A percentile compares a stretch with the other conserved stretches of the same genome.
Evolutionary conservation across 768 basidiomycete genomes (phyloP).

Genomic region (Leccinum uliginosum): DNA sequence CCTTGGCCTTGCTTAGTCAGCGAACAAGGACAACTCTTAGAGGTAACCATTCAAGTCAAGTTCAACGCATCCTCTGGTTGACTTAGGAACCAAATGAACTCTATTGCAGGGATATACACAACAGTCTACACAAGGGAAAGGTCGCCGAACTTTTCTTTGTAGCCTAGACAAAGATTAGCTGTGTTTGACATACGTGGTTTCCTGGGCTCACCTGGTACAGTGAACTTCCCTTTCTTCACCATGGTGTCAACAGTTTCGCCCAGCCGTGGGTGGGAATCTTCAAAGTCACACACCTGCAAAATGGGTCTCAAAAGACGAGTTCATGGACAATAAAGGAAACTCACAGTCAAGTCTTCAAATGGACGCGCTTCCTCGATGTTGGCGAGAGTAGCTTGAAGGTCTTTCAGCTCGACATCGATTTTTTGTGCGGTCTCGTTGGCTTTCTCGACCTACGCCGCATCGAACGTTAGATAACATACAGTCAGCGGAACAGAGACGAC

Average conservation of each 20-base stretch:
- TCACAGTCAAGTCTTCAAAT: conserved; percentile 92
- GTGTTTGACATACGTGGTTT: neutral
- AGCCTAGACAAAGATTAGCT: conserved; percentile 43
- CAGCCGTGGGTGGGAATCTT: conserved; percentile 89
- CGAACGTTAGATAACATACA: conserved; percentile 4
- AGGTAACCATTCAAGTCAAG: neutral
- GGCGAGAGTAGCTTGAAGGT: conserved; percentile 87
- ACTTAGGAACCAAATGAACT: conserved; percentile 5
- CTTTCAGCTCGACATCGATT: conserved; percentile 86
- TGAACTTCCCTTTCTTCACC: conserved; percentile 98
- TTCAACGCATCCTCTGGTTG: neutral
- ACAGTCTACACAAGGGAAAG: conserved; percentile 77
- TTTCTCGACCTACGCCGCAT: conserved; percentile 61
- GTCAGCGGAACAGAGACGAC: conserved; percentile 23
- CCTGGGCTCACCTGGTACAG: conserved; percentile 72
- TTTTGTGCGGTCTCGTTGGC: conserved; percentile 87
- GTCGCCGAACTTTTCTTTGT: conserved; percentile 97
- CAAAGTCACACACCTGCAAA: conserved; percentile 78
- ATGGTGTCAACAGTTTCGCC: conserved; percentile 88
- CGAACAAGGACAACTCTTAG: neutral
- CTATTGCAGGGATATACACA: conserved; percentile 23
- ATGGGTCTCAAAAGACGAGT: neutral
- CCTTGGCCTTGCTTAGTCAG: conserved; percentile 22
- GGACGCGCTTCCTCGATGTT: conserved; percentile 98
- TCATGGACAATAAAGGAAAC: conserved; percentile 25